Percentiles rank a stretch among this genome's conserved stretches.
phyloP scores from a whole-genome alignment of 305 asterid species.

The Solanum chacoense region DNA sequence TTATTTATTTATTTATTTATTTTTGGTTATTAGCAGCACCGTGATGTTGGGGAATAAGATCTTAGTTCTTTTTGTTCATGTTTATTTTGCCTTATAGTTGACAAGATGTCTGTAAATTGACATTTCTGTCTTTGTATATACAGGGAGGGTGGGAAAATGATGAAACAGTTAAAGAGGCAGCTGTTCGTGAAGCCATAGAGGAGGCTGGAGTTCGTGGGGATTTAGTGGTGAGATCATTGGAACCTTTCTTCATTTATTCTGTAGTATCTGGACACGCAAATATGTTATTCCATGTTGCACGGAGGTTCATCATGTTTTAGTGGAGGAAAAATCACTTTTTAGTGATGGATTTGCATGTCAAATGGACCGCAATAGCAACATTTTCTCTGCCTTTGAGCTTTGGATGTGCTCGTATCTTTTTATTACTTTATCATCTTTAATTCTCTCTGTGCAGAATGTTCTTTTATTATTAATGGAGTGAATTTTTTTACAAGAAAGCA shows the following conservation, averaged over 20 bases:
- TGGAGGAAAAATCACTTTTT: neutral
- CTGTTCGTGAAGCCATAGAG: constrained; percentile 82
- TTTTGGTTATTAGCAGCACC: neutral
- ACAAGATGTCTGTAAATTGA: neutral
- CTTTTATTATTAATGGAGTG: neutral
- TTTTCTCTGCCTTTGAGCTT: neutral
- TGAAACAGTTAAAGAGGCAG: constrained; percentile 87
- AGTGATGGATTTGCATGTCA: neutral
- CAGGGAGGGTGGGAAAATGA: constrained; percentile 99
- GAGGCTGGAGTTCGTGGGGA: constrained; percentile 93
- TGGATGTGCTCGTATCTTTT: neutral
- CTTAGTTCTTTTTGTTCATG: neutral
- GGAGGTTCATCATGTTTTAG: neutral
- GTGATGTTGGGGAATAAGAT: neutral
- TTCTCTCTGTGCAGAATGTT: neutral
- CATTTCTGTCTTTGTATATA: neutral
- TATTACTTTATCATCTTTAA: neutral
- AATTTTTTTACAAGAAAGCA: neutral
- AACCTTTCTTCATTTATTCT: neutral
- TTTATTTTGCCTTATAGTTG: neutral
- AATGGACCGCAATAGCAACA: neutral
- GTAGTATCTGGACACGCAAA: neutral
- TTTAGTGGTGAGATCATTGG: constrained; percentile 41
- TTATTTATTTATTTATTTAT: neutral
- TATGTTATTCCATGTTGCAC: neutral